Conservation (phyloP, 2,329 filamentous ascomycete species). For the Xylariaceae sp. region DNA sequence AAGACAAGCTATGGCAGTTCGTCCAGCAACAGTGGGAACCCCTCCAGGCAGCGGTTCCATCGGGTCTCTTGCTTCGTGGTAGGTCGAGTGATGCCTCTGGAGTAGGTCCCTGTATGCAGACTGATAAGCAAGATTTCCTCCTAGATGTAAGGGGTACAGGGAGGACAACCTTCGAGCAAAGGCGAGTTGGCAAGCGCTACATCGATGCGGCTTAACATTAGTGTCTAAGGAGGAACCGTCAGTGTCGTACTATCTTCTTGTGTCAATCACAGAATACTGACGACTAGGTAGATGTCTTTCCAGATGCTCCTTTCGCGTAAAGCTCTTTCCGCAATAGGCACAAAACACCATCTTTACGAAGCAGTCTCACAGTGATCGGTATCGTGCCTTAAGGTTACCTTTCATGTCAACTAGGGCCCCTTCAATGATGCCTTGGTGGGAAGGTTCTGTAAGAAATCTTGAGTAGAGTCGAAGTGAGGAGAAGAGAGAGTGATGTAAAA, state of each 20-base stretch:
- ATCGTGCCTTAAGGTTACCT: not conserved
- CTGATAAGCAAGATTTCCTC: constrained; percentile 5
- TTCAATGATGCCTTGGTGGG: not conserved
- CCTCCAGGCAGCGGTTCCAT: constrained; percentile 52
- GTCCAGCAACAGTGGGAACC: constrained; percentile 47
- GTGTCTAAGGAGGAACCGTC: constrained; percentile 49
- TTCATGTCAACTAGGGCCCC: constrained; percentile 11
- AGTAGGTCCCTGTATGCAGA: constrained; percentile 51
- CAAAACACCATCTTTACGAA: constrained; percentile 50
- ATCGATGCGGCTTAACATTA: constrained; percentile 60
- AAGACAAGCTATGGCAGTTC: constrained; percentile 55
- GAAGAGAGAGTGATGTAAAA: not conserved
- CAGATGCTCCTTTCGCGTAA: constrained; percentile 62
- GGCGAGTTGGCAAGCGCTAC: constrained; percentile 54
- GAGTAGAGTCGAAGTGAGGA: not conserved
- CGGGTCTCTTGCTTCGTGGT: constrained; percentile 56
- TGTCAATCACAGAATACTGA: constrained; percentile 40
- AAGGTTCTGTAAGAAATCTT: not conserved
- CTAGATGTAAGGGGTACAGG: not conserved
- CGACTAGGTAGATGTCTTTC: constrained; percentile 60
- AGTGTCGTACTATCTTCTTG: constrained; percentile 17
- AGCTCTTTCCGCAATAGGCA: constrained; percentile 60
- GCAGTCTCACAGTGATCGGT: not conserved
- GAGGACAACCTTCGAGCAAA: constrained; percentile 54
- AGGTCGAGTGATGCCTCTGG: constrained; percentile 57